Conservation (phyloP, 2,329 filamentous ascomycete genomes). For the Aspergillus piperis region DNA sequence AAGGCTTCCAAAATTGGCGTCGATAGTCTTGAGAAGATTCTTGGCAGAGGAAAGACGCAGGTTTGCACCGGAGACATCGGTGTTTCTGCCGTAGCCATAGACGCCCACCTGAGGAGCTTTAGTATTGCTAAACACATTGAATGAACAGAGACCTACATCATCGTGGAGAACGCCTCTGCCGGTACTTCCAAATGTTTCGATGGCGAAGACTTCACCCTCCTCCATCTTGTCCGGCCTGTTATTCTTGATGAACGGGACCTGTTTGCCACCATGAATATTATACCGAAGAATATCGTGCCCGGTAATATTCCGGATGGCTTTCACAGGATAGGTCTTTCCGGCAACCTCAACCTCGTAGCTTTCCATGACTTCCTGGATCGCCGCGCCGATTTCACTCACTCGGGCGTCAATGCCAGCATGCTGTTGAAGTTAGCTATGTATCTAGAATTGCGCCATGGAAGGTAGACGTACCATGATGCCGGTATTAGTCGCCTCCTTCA, state of each 20-base stretch:
- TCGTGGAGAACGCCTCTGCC: conserved; percentile 53
- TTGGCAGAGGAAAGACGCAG: conserved; percentile 57
- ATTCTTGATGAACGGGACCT: conserved; percentile 57
- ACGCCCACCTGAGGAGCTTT: conserved; percentile 45
- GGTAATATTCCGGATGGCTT: conserved; percentile 56
- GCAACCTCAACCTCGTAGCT: conserved; percentile 61
- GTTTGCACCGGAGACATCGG: conserved; percentile 32
- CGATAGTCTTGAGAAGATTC: conserved; percentile 59
- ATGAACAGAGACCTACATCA: conserved; percentile 40
- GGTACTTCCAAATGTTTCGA: conserved; percentile 61
- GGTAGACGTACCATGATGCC: conserved; percentile 45
- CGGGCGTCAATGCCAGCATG: conserved; percentile 58
- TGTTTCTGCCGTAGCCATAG: conserved; percentile 54
- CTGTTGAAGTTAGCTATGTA: conserved; percentile 27
- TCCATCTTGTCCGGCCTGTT: conserved; percentile 57
- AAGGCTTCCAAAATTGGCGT: conserved; percentile 63
- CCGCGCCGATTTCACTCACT: conserved; percentile 57
- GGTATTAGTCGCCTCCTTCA: conserved; percentile 53
- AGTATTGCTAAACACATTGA: background rate
- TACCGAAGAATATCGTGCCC: conserved; percentile 59
- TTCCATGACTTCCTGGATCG: conserved; percentile 64
- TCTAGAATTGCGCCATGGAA: no score
- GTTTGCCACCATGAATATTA: conserved; percentile 59
- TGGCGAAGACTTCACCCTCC: conserved; percentile 60
- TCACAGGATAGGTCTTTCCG: conserved; percentile 56